Evolutionary conservation across 805 yeast species (phyloP).

Genomic region (Sugiyamaella americana): DNA sequence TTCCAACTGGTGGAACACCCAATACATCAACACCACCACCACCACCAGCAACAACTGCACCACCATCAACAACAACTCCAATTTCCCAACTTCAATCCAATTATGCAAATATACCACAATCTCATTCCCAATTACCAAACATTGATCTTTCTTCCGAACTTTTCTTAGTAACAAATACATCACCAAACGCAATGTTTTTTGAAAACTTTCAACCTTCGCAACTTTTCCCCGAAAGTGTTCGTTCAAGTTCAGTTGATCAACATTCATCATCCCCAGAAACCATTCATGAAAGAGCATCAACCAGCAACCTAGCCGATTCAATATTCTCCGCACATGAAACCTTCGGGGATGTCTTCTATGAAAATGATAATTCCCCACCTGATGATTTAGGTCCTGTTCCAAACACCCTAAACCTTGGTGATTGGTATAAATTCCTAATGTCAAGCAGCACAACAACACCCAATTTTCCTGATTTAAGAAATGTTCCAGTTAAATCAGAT

Average conservation of each 20-base stretch:
- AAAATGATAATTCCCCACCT: slow-evolving; percentile 15
- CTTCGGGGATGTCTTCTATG: slow-evolving; percentile 9
- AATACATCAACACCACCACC: slow-evolving; percentile 1
- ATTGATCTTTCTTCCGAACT: slow-evolving; percentile 26
- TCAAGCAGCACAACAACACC: neutral
- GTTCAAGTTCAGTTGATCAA: slow-evolving; percentile 5
- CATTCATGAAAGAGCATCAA: slow-evolving; percentile 8
- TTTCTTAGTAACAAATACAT: slow-evolving; percentile 28
- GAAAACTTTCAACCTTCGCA: slow-evolving; percentile 54
- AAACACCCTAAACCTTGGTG: slow-evolving; percentile 32
- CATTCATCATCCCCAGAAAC: slow-evolving; percentile 6
- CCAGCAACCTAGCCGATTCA: slow-evolving; percentile 11
- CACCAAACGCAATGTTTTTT: slow-evolving; percentile 32
- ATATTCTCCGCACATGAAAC: slow-evolving; percentile 11
- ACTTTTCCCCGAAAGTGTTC: slow-evolving; percentile 40
- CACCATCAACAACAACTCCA: slow-evolving; percentile 1
- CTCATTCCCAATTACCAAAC: neutral
- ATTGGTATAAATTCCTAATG: slow-evolving; percentile 36
- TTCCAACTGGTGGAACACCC: slow-evolving; percentile 1
- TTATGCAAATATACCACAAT: neutral
- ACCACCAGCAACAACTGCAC: neutral
- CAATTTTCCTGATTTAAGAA: slow-evolving; percentile 7
- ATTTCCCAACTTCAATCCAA: neutral
- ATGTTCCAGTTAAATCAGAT: slow-evolving; percentile 5
- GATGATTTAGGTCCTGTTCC: slow-evolving; percentile 23